A percentile compares a stretch with the other conserved stretches of the same genome.
Conservation (phyloP, 2,329 filamentous ascomycete genomes). For the Fusarium miscanthi region DNA sequence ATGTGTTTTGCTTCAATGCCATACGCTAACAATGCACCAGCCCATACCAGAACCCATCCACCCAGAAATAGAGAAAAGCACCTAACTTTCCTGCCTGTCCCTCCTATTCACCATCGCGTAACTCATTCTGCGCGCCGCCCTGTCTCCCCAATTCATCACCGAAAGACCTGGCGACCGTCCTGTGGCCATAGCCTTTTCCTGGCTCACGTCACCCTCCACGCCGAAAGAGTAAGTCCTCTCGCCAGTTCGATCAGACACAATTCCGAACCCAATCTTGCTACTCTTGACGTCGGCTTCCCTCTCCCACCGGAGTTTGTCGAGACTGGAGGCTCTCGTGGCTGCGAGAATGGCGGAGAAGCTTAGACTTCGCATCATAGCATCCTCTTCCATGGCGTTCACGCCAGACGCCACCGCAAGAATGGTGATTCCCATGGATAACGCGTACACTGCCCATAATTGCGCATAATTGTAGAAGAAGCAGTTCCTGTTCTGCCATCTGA, state of each 20-base stretch:
- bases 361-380: slow-evolving; percentile 40
- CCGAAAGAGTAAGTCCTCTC: slow-evolving; percentile 41
- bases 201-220: slow-evolving; percentile 42
- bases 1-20: slow-evolving; percentile 7
- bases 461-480: slow-evolving; percentile 36
- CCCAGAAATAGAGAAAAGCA: background rate
- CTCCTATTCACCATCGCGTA: slow-evolving; percentile 34
- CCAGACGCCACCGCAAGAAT: slow-evolving; percentile 33
- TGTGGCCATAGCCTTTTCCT: slow-evolving; percentile 37
- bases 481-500: slow-evolving; percentile 35
- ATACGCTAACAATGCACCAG: background rate
- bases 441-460: slow-evolving; percentile 41
- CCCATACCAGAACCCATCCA: background rate
- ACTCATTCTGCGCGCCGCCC: slow-evolving; percentile 36
- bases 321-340: slow-evolving; percentile 38
- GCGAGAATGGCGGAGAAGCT: slow-evolving; percentile 44
- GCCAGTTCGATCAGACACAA: slow-evolving; percentile 36
- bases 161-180: slow-evolving; percentile 36
- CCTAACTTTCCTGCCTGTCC: slow-evolving; percentile 13
- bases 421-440: slow-evolving; percentile 39
- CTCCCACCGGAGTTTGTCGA: slow-evolving; percentile 42
- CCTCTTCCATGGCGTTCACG: slow-evolving; percentile 38
- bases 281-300: slow-evolving; percentile 27
- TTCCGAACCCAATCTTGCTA: slow-evolving; percentile 40
- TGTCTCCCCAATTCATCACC: slow-evolving; percentile 40